Evolutionary conservation across 768 basidiomycete genomes (phyloP).

Genomic region (Auriscalpium vulgare): DNA sequence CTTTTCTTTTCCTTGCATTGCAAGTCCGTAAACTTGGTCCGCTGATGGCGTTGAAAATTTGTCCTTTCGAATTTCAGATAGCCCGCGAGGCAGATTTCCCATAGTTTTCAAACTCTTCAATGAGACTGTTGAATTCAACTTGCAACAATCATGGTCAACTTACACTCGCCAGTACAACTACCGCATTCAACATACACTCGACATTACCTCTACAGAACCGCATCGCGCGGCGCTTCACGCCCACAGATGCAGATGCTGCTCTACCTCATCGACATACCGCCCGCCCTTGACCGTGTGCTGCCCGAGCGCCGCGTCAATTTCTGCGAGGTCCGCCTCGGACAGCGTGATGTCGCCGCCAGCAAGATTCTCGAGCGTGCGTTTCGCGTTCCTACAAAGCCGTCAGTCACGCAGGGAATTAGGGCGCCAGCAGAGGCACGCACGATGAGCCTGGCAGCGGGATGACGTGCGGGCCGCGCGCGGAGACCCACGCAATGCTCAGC

Average conservation of each 20-base stretch:
- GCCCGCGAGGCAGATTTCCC: too few species aligned
- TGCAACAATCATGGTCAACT: too few species aligned
- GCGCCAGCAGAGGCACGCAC: conserved; percentile 16
- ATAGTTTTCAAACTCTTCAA: too few species aligned
- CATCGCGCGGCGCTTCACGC: conserved; percentile 14
- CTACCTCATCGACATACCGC: conserved; percentile 26
- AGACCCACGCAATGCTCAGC: conserved; percentile 33
- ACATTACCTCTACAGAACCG: too few species aligned
- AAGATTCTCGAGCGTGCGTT: conserved; percentile 37
- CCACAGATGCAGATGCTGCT: conserved; percentile 25
- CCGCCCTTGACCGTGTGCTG: conserved; percentile 29
- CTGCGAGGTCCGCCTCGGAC: conserved; percentile 26
- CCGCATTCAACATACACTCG: too few species aligned
- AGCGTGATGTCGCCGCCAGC: conserved; percentile 31
- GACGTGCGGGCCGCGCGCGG: conserved; percentile 27
- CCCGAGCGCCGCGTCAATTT: conserved; percentile 31
- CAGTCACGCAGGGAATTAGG: too few species aligned
- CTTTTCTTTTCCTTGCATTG: too few species aligned
- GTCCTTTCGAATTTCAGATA: too few species aligned
- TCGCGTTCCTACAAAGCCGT: conserved; percentile 22
- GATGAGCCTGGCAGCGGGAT: conserved; percentile 42
- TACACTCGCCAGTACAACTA: too few species aligned
- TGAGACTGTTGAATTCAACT: too few species aligned
- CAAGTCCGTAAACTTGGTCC: too few species aligned
- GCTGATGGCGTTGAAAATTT: too few species aligned